These are phyloP conservation scores for Avena insularis DNA, from an alignment of 176 grass and related monocot species.

Conservation along the genomic window DNA sequence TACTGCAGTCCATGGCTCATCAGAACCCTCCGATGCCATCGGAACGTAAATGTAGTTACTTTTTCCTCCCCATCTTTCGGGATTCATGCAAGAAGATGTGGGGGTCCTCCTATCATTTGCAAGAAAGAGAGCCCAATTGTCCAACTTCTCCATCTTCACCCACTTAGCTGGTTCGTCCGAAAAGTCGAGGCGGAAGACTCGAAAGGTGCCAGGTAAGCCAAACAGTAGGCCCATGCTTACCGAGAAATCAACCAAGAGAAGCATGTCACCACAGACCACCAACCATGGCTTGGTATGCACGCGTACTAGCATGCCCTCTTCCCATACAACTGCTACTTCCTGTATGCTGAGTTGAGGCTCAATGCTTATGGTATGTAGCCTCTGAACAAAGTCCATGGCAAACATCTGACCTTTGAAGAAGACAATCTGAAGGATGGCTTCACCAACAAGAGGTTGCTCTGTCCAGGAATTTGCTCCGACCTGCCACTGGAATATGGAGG, in stretches of 20 bases:
- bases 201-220: conserved; percentile 34
- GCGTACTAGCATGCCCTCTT: neutral
- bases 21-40: neutral
- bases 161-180: conserved; percentile 29
- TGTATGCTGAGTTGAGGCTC: conserved; percentile 35
- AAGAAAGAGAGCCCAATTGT: conserved; percentile 56
- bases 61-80: conserved; percentile 68
- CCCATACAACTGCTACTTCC: conserved; percentile 34
- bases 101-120: conserved; percentile 18
- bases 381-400: conserved; percentile 41
- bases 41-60: conserved; percentile 54
- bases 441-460: neutral
- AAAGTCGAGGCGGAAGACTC: conserved; percentile 40
- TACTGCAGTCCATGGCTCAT: conserved; percentile 31
- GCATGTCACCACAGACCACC: conserved; percentile 53
- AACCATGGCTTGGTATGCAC: conserved; percentile 25
- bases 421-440: conserved; percentile 27
- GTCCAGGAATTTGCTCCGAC: conserved; percentile 46
- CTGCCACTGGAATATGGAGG: conserved; percentile 54
- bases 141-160: conserved; percentile 55
- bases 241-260: conserved; percentile 51
- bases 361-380: conserved; percentile 38
- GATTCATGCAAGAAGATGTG: conserved; percentile 51
- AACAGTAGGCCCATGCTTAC: neutral
- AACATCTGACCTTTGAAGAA: conserved; percentile 57